These are phyloP conservation scores for Leccinum variicolor DNA, from an alignment of 768 basidiomycete genomes.

Conservation along the genomic window DNA sequence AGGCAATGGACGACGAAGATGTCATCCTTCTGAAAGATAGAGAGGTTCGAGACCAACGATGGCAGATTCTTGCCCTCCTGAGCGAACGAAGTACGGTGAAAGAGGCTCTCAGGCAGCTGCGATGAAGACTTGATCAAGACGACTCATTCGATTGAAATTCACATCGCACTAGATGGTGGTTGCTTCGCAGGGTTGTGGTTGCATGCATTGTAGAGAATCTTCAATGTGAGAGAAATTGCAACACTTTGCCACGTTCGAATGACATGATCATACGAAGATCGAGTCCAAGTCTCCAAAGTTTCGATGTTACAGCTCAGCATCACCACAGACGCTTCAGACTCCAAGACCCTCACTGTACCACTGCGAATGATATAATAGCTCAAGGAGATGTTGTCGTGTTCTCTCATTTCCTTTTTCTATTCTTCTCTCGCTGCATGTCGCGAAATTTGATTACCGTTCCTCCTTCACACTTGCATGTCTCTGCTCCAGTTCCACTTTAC, in stretches of 20 bases:
- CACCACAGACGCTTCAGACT: not conserved
- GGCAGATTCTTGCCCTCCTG: conserved; percentile 76
- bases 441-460: conserved; percentile 43
- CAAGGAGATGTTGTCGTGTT: conserved; percentile 26
- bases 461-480: conserved; percentile 35
- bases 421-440: conserved; percentile 22
- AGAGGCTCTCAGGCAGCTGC: conserved; percentile 46
- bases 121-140: conserved; percentile 12
- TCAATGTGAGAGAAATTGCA: not conserved
- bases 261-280: not conserved
- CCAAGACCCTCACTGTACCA: not conserved
- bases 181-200: not conserved
- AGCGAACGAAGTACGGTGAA: conserved; percentile 71
- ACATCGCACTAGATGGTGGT: not conserved
- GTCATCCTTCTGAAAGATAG: conserved; percentile 54
- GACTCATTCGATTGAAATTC: not conserved
- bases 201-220: not conserved
- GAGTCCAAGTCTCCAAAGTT: not conserved
- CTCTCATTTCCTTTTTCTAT: conserved; percentile 16
- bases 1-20: conserved; percentile 44
- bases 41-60: conserved; percentile 64
- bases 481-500: conserved; percentile 33
- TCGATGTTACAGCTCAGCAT: not conserved
- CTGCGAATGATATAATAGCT: not conserved
- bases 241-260: not conserved